These are phyloP conservation scores for Penicillium sp. DNA, from an alignment of 2,329 filamentous ascomycete species.

Conservation along the genomic window DNA sequence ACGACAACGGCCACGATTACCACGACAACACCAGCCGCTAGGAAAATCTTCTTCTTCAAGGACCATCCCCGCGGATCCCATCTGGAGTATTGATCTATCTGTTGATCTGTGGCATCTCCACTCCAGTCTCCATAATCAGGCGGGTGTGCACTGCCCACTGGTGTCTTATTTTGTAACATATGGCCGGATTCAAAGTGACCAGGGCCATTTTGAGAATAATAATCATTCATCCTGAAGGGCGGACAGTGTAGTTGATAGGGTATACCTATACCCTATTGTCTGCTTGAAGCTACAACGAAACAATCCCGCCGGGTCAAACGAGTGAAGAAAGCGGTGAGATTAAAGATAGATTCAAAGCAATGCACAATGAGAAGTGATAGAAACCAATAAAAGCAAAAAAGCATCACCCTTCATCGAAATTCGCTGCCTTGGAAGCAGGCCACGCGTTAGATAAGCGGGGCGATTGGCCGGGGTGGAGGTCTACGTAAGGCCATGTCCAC, in stretches of 20 bases:
- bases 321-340: background rate
- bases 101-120: background rate
- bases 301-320: background rate
- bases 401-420: background rate
- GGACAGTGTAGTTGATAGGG: background rate
- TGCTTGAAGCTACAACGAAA: background rate
- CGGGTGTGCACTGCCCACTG: background rate
- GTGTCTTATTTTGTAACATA: background rate
- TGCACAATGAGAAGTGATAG: background rate
- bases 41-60: constrained; percentile 4
- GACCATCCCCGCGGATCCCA: constrained; percentile 10
- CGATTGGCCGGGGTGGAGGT: background rate
- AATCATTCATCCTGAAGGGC: background rate
- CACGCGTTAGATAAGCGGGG: constrained; percentile 10
- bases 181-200: background rate
- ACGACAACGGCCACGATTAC: constrained; percentile 44
- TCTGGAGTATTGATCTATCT: constrained; percentile 1
- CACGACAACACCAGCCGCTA: constrained; percentile 25
- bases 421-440: background rate
- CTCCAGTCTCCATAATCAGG: background rate
- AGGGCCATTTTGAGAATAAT: background rate
- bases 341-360: background rate
- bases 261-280: background rate
- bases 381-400: too few species aligned
- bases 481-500: background rate